Percentiles rank a stretch among this genome's conserved stretches.
Conservation (phyloP, 1,139 yeast species). For the Meyerozyma sp. region DNA sequence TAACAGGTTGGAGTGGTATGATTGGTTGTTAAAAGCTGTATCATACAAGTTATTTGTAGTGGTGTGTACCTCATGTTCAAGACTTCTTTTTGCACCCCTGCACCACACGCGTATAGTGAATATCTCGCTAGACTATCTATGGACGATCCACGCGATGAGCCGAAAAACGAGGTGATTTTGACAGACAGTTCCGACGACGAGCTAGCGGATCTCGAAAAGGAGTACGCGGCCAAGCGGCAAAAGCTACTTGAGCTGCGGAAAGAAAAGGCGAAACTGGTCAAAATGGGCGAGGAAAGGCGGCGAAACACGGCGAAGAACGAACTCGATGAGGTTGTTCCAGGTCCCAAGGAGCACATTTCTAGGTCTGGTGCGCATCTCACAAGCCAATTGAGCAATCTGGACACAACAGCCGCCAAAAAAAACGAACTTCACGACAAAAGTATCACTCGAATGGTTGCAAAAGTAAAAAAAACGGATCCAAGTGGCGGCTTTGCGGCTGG, state of each 20-base stretch:
- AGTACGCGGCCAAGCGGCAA: slow-evolving; percentile 15
- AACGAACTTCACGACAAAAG: not conserved
- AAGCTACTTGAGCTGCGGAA: slow-evolving; percentile 11
- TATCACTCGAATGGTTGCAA: not conserved
- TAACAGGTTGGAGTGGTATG: too few relatives aligned
- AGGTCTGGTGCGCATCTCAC: too few relatives aligned
- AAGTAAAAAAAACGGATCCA: not conserved
- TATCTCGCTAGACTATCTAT: slow-evolving; percentile 3
- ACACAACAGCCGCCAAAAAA: not conserved
- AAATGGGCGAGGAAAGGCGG: not conserved
- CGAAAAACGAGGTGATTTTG: slow-evolving; percentile 11
- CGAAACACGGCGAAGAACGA: not conserved
- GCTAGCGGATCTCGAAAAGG: slow-evolving; percentile 18
- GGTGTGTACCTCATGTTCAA: not conserved
- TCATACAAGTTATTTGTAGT: too few relatives aligned
- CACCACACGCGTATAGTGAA: not conserved
- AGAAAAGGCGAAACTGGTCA: slow-evolving; percentile 4
- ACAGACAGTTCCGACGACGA: slow-evolving; percentile 22
- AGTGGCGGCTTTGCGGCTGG: slow-evolving; percentile 4
- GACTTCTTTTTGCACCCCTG: not conserved
- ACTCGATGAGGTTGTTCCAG: not conserved
- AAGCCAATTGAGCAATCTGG: too few relatives aligned
- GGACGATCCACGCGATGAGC: slow-evolving; percentile 17
- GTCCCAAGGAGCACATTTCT: too few relatives aligned
- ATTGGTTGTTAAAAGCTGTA: too few relatives aligned